phyloP scores from a whole-genome alignment of 257 asterid genomes.

The Catharanthus roseus region DNA sequence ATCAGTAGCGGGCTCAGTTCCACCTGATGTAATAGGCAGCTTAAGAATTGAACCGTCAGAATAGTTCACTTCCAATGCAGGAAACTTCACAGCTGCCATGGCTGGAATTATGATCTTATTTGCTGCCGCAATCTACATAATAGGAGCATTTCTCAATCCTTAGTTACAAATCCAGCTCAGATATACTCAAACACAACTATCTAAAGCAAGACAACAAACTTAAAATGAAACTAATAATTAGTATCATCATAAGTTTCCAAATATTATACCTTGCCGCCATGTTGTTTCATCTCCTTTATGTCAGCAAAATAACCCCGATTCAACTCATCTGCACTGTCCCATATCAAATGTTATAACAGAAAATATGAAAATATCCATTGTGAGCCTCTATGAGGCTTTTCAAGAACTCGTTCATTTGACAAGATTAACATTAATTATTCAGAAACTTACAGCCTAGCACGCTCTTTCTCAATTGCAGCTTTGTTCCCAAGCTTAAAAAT shows the following conservation, averaged over 20 bases:
- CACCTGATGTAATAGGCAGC: conserved; percentile 49
- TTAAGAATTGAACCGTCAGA: conserved; percentile 50
- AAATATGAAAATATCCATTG: conserved; percentile 13
- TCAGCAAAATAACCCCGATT: conserved; percentile 79
- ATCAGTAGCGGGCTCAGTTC: conserved; percentile 20
- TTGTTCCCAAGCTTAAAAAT: conserved; percentile 57
- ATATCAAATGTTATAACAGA: conserved; percentile 29
- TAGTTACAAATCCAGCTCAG: conserved; percentile 1
- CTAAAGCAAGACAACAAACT: not conserved
- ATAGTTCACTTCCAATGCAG: conserved; percentile 52
- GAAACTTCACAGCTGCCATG: conserved; percentile 70
- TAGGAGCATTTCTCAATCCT: conserved; percentile 10
- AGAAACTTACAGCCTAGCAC: conserved; percentile 73
- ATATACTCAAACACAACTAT: not conserved
- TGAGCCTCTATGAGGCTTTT: conserved; percentile 4
- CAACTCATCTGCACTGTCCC: conserved; percentile 96
- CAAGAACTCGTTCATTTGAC: not conserved
- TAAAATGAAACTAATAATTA: not conserved
- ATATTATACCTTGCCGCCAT: conserved; percentile 78
- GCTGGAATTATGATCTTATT: conserved; percentile 73
- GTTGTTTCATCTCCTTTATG: conserved; percentile 61
- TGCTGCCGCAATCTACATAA: conserved; percentile 60
- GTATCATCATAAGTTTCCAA: not conserved
- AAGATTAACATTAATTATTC: not conserved
- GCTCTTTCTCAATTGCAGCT: conserved; percentile 68